These are phyloP conservation scores for Gonium pectorale DNA, from an alignment of 139 green algal genomes.

Conservation along the genomic window DNA sequence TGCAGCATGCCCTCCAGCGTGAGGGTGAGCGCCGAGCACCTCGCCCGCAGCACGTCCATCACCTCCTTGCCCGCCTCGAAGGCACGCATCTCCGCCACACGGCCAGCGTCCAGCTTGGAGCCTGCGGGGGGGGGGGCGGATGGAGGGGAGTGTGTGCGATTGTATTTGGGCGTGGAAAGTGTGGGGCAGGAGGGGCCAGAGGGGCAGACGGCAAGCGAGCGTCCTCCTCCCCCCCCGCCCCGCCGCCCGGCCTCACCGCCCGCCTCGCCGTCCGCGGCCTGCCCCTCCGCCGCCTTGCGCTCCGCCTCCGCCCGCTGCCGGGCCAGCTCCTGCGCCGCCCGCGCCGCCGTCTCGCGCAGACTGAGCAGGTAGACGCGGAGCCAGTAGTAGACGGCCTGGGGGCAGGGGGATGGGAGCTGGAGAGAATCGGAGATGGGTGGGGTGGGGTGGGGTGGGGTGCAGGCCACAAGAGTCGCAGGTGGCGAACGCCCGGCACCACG, in stretches of 20 bases:
- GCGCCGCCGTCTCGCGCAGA: slow-evolving; percentile 75
- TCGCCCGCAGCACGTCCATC: slow-evolving; percentile 77
- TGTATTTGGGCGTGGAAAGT: background rate
- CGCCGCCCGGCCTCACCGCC: background rate
- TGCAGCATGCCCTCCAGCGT: slow-evolving; percentile 70
- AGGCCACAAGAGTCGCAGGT: too few relatives aligned
- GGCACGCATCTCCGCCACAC: slow-evolving; percentile 45
- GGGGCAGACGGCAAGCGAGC: background rate
- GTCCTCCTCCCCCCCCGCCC: background rate
- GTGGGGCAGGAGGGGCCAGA: background rate
- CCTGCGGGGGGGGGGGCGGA: background rate
- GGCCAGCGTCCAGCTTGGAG: slow-evolving; percentile 13
- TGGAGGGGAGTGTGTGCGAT: background rate
- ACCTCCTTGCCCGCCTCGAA: slow-evolving; percentile 81
- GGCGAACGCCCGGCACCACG: too few relatives aligned
- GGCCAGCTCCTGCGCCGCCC: slow-evolving; percentile 59
- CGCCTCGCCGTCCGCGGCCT: too few relatives aligned
- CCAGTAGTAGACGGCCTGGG: slow-evolving; percentile 93
- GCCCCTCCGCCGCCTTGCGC: slow-evolving; percentile 40
- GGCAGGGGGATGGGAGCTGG: slow-evolving; percentile 23
- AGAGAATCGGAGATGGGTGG: background rate
- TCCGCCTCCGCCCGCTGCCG: slow-evolving; percentile 17
- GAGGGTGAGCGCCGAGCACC: slow-evolving; percentile 56
- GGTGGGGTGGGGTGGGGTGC: background rate
- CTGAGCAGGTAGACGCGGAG: slow-evolving; percentile 88